Percentiles rank a stretch among this genome's conserved stretches.
phyloP scores from a whole-genome alignment of 139 green algal species.

The Haematococcus sp. region DNA sequence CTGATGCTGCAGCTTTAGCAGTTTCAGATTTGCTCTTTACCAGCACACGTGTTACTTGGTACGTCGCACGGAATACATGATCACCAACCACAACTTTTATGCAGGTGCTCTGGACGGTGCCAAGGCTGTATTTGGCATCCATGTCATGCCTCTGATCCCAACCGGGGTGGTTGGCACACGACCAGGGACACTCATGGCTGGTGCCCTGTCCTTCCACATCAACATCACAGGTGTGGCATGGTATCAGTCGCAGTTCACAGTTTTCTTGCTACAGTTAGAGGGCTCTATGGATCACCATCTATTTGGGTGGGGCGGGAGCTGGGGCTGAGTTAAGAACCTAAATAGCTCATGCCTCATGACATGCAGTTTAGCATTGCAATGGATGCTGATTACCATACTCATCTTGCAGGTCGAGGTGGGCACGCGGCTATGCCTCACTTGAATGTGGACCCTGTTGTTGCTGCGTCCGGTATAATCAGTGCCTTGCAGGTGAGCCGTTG shows the following conservation, averaged over 20 bases:
- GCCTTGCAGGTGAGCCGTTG: slow-evolving; percentile 60
- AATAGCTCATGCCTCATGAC: too few species aligned
- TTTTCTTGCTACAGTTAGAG: too few species aligned
- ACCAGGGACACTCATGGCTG: slow-evolving; percentile 80
- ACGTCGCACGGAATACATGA: too few species aligned
- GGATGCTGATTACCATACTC: too few species aligned
- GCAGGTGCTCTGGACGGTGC: slow-evolving; percentile 12
- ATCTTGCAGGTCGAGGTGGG: slow-evolving; percentile 72
- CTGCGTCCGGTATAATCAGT: slow-evolving; percentile 60
- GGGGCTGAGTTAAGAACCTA: too few species aligned
- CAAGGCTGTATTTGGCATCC: slow-evolving; percentile 67
- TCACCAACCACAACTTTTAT: too few species aligned
- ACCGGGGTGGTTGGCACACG: slow-evolving; percentile 59
- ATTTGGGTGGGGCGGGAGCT: neutral
- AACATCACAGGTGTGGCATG: slow-evolving; percentile 47
- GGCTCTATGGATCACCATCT: too few species aligned
- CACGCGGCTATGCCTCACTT: slow-evolving; percentile 88
- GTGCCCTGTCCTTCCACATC: slow-evolving; percentile 63
- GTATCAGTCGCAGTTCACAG: slow-evolving; percentile 58
- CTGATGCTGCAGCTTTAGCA: too few species aligned
- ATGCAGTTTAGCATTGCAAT: too few species aligned
- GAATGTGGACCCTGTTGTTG: slow-evolving; percentile 77
- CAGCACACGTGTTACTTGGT: too few species aligned
- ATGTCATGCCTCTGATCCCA: slow-evolving; percentile 75
- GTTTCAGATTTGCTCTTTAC: too few species aligned